Evolutionary conservation across 768 basidiomycete species (phyloP), one percentile per base, ranked within the genome.

Genomic region (Pleurotus citrinopileatus): DNA sequence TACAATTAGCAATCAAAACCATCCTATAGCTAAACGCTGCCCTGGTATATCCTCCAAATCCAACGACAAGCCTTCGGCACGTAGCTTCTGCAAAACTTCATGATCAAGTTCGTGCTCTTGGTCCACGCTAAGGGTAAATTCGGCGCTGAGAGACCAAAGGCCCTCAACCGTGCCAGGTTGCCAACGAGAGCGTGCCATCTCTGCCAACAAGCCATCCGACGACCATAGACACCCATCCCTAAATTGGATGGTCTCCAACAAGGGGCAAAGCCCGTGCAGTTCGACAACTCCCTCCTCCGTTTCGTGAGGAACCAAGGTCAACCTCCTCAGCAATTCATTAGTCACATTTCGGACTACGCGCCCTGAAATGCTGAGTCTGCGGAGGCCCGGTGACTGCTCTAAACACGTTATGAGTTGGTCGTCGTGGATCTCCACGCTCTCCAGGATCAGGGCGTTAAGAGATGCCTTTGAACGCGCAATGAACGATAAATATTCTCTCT

Each of bases 311-410:
- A 12, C 19, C 6, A 51, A n/a, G 23, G 48, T 36, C 10, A 51
- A 12, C 19, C 15, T 51, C 48, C 23, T 34, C 28, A 51, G 48
- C 1, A 51, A 26, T 22, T 37, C 37, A n/a, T 51, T 34, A 13
- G 29, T 6, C 19, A 51, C 48, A 25, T 51, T 51, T 7, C 48
- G 48, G 17, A 47, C 28, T 13, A 51, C 15, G 8, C 48, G 19
- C 10, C 48, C 48, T 34, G 48, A 51, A n/a, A 51, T 37, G 3
- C 22, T 34, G 48, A 51, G 48, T 4, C 48, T 51, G 3, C 4
- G 29, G 19, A 51, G 34, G 2, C 17, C n/a, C 9, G 23, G 48
- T 22, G 48, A 51, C 78, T 43, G 42, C 32, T 50, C 43, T 13
- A 57, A 44, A 17, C 52, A 54, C n/a, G 13, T 12, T 9, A 57